Conservation (phyloP, 163 green algal species). For the Chlorella variabilis region DNA sequence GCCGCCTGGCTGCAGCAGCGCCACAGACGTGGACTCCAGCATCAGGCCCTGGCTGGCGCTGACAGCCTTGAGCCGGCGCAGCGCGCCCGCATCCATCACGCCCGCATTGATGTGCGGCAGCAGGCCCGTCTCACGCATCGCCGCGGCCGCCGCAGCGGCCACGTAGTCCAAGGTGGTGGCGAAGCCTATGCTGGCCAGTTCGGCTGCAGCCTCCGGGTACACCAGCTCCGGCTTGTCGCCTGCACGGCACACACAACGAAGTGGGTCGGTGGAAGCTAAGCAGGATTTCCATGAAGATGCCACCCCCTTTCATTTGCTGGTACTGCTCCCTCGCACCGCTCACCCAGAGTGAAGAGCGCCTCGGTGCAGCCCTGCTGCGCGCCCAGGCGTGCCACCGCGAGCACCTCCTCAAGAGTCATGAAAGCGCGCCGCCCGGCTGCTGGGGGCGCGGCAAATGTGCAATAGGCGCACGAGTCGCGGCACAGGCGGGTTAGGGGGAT, state of each 20-base stretch:
- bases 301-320: no score
- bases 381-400: conserved; percentile 72
- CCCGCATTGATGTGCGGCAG: conserved; percentile 87
- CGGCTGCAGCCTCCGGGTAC: conserved; percentile 69
- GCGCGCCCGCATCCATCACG: conserved; percentile 35
- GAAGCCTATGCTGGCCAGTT: conserved; percentile 77
- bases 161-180: conserved; percentile 79
- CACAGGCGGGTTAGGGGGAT: conserved; percentile 86
- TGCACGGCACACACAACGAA: conserved; percentile 22
- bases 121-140: conserved; percentile 79
- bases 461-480: conserved; percentile 79
- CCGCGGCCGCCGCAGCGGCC: conserved; percentile 48
- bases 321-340: neutral
- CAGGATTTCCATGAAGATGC: no score
- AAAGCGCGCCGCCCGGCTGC: conserved; percentile 58
- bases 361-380: conserved; percentile 80
- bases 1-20: conserved; percentile 63
- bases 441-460: conserved; percentile 84
- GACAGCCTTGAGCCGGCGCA: conserved; percentile 60
- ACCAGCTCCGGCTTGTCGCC: conserved; percentile 86
- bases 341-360: conserved; percentile 89
- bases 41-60: conserved; percentile 86
- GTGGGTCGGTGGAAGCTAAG: no score
- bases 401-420: conserved; percentile 87
- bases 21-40: conserved; percentile 71